Base-by-base conservation (phyloP, 148 eudicot genomes). In the Fagopyrum tataricum region DNA sequence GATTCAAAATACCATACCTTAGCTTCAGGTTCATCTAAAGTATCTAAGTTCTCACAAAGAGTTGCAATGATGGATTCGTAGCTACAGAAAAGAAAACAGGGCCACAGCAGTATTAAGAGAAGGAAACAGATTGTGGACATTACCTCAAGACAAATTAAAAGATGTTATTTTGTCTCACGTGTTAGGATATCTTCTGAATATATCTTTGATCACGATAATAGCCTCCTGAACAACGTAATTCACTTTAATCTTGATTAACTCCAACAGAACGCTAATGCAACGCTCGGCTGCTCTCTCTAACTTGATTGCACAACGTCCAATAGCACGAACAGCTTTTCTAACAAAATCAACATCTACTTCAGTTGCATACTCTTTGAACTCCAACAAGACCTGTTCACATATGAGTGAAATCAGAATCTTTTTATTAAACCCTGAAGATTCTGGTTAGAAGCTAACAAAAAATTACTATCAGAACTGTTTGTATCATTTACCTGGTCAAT, bases 201-300 rank as follows among this genome's bases (percentile, higher is more conserved):
- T 95, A 74, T 95, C 98, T 79, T 95, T 95, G 70, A 95, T 95
- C 75, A 95, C 99, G 72, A 95, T 95, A 47, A 95, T 95, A 74
- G 99, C 99, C 84, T 95, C 99, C 82, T 95, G 99, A 73, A 95
- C 99, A 74, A 95, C 99, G 75, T 95, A 95, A 74, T 95, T 95
- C 26, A 95, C 99, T 95, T 95, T 95, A 70, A 95, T 95, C 83
- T 95, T 95, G 83, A 95, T 95, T 86, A 95, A 71, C 84, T 95
- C 98, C 78, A 95, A 90, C 77, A 95, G 82, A 76, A 95, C 98
- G 81, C 98, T 95, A 43, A 95, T 95, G 86, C 98, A 95, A 48
- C 98, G 91, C 78, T 95, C 98, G 76, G 98, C 97, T 40, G 98
- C 98, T 82, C 98, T 91, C 92, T 95, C 98, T 41, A 95, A 82